phyloP scores from a whole-genome alignment of 129 eudicot species.

The Lactuca saligna region DNA sequence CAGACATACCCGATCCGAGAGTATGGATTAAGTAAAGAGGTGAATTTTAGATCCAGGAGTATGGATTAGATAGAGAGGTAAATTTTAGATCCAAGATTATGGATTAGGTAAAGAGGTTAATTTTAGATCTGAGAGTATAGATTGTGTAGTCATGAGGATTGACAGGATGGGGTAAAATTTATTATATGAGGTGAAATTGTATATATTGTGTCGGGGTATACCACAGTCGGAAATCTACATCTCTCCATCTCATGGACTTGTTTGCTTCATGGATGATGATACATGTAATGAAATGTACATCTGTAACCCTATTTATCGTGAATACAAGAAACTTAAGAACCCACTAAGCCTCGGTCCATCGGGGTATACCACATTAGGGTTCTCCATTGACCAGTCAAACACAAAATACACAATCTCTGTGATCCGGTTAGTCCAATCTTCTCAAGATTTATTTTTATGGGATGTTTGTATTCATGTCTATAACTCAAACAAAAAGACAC shows the following conservation, averaged over 20 bases:
- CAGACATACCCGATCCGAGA: too few relatives aligned
- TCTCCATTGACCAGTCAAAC: constrained; percentile 40
- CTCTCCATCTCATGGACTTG: constrained; percentile 47
- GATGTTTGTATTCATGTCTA: constrained; percentile 36
- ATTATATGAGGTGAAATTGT: too few relatives aligned
- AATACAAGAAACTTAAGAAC: constrained; percentile 24
- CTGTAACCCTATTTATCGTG: constrained; percentile 42
- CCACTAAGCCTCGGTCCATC: constrained; percentile 33
- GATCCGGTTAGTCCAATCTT: constrained; percentile 45
- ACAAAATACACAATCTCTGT: constrained; percentile 32
- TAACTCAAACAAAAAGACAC: constrained; percentile 32
- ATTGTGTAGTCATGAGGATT: too few relatives aligned
- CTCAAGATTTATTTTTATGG: constrained; percentile 37
- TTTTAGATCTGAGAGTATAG: too few relatives aligned
- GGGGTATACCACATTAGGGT: constrained; percentile 41
- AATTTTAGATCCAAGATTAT: too few relatives aligned
- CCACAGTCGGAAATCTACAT: too few relatives aligned
- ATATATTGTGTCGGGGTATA: too few relatives aligned
- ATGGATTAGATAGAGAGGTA: too few relatives aligned
- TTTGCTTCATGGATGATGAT: constrained; percentile 50
- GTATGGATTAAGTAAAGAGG: too few relatives aligned
- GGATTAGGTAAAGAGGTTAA: too few relatives aligned
- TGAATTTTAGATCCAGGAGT: too few relatives aligned
- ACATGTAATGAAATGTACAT: constrained; percentile 23
- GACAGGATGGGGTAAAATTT: too few relatives aligned